Evolutionary conservation across 352 stramenopile genomes (phyloP).

Genomic region (Phytophthora brassicae): DNA sequence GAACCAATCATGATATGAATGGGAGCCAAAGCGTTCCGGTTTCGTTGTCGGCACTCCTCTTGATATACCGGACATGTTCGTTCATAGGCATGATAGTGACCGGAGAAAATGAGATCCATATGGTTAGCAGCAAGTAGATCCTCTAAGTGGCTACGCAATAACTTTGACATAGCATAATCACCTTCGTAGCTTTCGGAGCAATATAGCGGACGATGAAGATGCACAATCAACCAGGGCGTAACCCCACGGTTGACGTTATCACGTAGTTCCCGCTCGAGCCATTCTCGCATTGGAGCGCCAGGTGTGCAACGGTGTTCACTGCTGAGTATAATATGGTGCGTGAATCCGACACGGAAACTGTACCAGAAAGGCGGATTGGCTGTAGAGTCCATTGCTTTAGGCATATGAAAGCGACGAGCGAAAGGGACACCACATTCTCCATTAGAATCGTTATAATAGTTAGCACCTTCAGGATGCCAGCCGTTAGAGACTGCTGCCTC

Average conservation of each 20-base stretch:
- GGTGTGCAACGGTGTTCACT: constrained; percentile 50
- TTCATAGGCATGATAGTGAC: constrained; percentile 66
- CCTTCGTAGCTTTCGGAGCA: constrained; percentile 28
- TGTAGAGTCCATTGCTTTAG: constrained; percentile 21
- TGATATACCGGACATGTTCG: constrained; percentile 52
- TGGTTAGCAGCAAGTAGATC: constrained; percentile 34
- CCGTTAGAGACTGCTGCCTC: constrained; percentile 24
- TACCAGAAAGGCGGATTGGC: constrained; percentile 58
- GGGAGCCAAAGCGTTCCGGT: constrained; percentile 25
- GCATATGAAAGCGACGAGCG: constrained; percentile 72
- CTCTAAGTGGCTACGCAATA: constrained; percentile 44
- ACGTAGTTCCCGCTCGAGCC: constrained; percentile 45
- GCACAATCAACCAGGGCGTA: constrained; percentile 58
- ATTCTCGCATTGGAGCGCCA: constrained; percentile 42
- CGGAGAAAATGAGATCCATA: constrained; percentile 55
- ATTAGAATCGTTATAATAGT: constrained; percentile 48
- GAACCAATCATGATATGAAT: constrained; percentile 59
- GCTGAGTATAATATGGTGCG: constrained; percentile 49
- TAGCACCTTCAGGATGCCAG: constrained; percentile 17
- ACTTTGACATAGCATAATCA: constrained; percentile 31
- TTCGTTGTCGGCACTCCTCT: constrained; percentile 23
- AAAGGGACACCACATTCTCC: constrained; percentile 87
- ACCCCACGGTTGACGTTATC: constrained; percentile 40
- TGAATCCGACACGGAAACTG: constrained; percentile 45
- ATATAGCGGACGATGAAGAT: constrained; percentile 61